phyloP scores from a whole-genome alignment of 352 stramenopile species.

The Elongisporangium prolatum region DNA sequence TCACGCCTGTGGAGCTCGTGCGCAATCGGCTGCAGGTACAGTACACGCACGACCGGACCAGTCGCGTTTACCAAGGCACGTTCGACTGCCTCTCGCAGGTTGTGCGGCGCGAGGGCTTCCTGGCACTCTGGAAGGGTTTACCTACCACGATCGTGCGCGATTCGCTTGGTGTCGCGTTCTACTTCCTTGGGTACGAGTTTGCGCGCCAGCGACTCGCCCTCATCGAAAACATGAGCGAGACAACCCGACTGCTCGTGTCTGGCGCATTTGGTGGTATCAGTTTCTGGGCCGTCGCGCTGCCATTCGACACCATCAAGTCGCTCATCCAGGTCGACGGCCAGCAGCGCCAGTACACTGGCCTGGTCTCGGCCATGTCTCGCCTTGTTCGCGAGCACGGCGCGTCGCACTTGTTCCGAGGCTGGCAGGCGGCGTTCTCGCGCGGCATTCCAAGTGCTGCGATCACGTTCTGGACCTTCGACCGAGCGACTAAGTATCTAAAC shows the following conservation, averaged over 20 bases:
- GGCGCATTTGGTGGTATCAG: conserved; percentile 75
- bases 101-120: conserved; percentile 45
- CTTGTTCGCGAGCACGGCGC: conserved; percentile 53
- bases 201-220: conserved; percentile 34
- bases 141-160: conserved; percentile 76
- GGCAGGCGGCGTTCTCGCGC: conserved; percentile 76
- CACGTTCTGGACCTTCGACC: conserved; percentile 78
- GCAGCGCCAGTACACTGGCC: conserved; percentile 33
- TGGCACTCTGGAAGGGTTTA: conserved; percentile 73
- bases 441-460: conserved; percentile 73
- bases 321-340: conserved; percentile 69
- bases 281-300: conserved; percentile 81
- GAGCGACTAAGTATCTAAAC: conserved; percentile 49
- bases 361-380: conserved; percentile 27
- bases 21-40: conserved; percentile 80
- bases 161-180: conserved; percentile 78
- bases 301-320: conserved; percentile 85
- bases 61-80: conserved; percentile 42
- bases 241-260: conserved; percentile 45
- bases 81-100: conserved; percentile 58
- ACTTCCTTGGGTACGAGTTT: conserved; percentile 84
- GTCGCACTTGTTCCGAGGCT: conserved; percentile 69
- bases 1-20: conserved; percentile 74
- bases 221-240: conserved; percentile 30
- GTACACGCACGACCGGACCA: conserved; percentile 48